A percentile compares a stretch with the other conserved stretches of the same genome.
Evolutionary conservation across 768 basidiomycete species (phyloP).

Genomic region (Boletus subcaerulescens): DNA sequence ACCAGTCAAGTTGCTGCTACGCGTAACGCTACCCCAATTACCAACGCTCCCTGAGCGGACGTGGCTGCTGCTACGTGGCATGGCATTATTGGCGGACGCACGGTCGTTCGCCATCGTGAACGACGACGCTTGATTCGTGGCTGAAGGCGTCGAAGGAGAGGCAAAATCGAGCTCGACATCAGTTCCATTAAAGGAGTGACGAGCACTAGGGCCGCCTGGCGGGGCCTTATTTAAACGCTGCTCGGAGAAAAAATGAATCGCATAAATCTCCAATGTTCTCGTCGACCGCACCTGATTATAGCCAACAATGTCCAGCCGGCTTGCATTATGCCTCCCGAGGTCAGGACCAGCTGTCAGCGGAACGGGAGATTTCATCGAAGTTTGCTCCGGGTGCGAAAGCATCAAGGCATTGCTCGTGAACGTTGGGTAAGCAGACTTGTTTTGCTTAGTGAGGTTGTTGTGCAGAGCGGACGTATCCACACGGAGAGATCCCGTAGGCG

Average conservation of each 20-base stretch:
- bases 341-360: conserved; percentile 86
- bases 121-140: conserved; percentile 42
- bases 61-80: conserved; percentile 59
- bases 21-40: conserved; percentile 68
- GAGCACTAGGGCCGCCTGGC: conserved; percentile 47
- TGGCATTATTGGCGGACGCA: conserved; percentile 30
- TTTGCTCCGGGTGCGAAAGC: conserved; percentile 55
- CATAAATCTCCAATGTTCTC: conserved; percentile 1
- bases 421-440: conserved; percentile 81
- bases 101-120: conserved; percentile 39
- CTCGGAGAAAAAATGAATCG: conserved; percentile 23
- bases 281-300: conserved; percentile 56
- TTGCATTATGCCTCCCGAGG: conserved; percentile 71
- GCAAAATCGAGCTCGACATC: conserved; percentile 60
- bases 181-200: conserved; percentile 75
- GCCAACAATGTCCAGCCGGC: conserved; percentile 70
- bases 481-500: conserved; percentile 66
- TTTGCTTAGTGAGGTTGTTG: conserved; percentile 61
- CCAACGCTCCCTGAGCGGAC: conserved; percentile 78
- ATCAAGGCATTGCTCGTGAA: conserved; percentile 48
- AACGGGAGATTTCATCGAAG: conserved; percentile 65
- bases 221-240: conserved; percentile 50
- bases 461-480: conserved; percentile 67
- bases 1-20: conserved; percentile 49
- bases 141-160: conserved; percentile 52